Base-by-base conservation (phyloP, 768 basidiomycete genomes). In the Psilocybe cyanescens region DNA sequence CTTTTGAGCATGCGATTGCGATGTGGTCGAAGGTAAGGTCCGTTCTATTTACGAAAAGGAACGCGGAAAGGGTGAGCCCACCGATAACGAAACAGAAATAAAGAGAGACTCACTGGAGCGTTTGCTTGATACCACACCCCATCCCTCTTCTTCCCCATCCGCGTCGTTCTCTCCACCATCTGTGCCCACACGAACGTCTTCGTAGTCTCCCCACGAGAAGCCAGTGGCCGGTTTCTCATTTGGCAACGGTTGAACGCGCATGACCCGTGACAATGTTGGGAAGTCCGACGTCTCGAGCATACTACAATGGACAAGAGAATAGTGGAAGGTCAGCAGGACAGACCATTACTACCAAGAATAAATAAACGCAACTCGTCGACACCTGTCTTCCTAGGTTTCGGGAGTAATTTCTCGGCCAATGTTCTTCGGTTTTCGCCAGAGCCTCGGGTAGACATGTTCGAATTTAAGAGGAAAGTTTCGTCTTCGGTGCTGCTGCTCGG, bases 181-280 rank as follows among this genome's bases (percentile, higher is more conserved):
- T 41, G 70, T 66, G 6, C 68, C 70, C 31, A 74, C 68, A 39
- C 70, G 80, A 19, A 84, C 84, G 55, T 91, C 88, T 59, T 92
- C 91, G 67, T 92, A 92, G 75, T 92, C 90, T 0, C 75, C 86
- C 91, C 88, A 91, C 0, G 89, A 85, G 70, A 88, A 89, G 0
- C 90, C 90, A 5, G 78, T 72, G 7, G 83, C 86, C 14, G 89
- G 87, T 45, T 79, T 77, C 57, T 88, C 86, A 58, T 80, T 79
- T n/a, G 84, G 73, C 8, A 68, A 74, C 14, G 88, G 86, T 63
- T 80, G 80, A 3, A 92, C 81, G 24, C 89, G 90, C 78, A 90
- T 84, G 60, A 92, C 88, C 37, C 87, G 85, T n/a, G 89, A 78
- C 30, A 86, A 54, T 14, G 73, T 72, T 48, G 71, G 86, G 74